phyloP scores from a whole-genome alignment of 495 filamentous ascomycete species.

The Xylaria cubensis region DNA sequence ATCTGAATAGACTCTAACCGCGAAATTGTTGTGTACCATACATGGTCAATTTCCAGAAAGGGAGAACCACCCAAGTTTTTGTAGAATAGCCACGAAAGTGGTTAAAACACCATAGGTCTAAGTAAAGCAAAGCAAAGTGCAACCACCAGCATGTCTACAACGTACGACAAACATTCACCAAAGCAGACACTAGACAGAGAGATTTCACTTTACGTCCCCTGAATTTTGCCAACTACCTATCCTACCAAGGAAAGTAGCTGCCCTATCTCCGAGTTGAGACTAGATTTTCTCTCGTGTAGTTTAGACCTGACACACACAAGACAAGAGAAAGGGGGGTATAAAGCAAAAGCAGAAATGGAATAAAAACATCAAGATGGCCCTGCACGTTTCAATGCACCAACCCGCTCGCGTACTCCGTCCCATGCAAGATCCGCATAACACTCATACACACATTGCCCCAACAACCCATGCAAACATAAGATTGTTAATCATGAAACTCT shows the following conservation, averaged over 20 bases:
- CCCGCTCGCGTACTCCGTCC: constrained; percentile 14
- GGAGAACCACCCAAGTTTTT: neutral
- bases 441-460: neutral
- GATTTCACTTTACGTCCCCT: neutral
- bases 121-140: too few relatives aligned
- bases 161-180: neutral
- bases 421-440: constrained; percentile 12
- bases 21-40: neutral
- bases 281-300: neutral
- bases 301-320: neutral
- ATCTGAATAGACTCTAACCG: neutral
- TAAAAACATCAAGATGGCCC: neutral
- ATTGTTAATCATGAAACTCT: constrained; percentile 1
- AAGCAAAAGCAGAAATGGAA: neutral
- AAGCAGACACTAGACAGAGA: neutral
- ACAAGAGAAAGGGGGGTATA: constrained; percentile 22
- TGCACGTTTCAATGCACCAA: constrained; percentile 9
- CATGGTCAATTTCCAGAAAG: too few relatives aligned
- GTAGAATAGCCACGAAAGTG: too few relatives aligned
- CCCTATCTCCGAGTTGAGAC: neutral
- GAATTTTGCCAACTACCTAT: neutral
- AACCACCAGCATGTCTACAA: neutral
- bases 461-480: neutral
- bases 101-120: too few relatives aligned
- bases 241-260: neutral